These are phyloP conservation scores for Saccharomyces eubayanus DNA, from an alignment of 805 yeast genomes.

Conservation along the genomic window DNA sequence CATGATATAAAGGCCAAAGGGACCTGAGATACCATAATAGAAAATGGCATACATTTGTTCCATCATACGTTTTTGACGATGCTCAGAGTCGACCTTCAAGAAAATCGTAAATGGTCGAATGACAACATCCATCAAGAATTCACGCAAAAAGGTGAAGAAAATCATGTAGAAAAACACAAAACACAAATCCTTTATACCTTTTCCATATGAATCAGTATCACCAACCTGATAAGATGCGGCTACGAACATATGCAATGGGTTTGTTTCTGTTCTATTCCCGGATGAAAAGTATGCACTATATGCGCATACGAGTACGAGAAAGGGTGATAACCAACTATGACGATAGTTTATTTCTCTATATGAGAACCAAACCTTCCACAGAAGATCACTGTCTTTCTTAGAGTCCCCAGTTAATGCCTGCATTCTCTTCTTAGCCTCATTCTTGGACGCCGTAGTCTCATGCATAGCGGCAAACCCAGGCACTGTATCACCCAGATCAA, in stretches of 20 bases:
- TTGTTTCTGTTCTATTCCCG: constrained; percentile 48
- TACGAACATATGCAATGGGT: constrained; percentile 57
- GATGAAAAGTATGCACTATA: constrained; percentile 44
- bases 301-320: constrained; percentile 38
- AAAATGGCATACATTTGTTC: constrained; percentile 84
- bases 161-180: constrained; percentile 77
- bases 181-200: constrained; percentile 74
- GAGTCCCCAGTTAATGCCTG: constrained; percentile 27
- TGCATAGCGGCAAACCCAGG: constrained; percentile 55
- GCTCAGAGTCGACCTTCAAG: constrained; percentile 31
- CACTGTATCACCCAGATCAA: constrained; percentile 64
- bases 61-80: constrained; percentile 71
- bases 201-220: constrained; percentile 64
- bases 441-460: constrained; percentile 37
- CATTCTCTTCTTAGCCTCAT: constrained; percentile 33
- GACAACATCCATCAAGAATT: constrained; percentile 77
- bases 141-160: constrained; percentile 84
- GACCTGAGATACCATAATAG: constrained; percentile 75
- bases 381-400: constrained; percentile 43
- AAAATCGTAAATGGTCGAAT: constrained; percentile 67
- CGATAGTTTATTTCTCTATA: constrained; percentile 48
- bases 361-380: constrained; percentile 48
- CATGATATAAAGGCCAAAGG: constrained; percentile 88
- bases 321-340: constrained; percentile 67
- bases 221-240: constrained; percentile 55